Evolutionary conservation across 768 basidiomycete species (phyloP).

Genomic region (Lentinula guzmanii): DNA sequence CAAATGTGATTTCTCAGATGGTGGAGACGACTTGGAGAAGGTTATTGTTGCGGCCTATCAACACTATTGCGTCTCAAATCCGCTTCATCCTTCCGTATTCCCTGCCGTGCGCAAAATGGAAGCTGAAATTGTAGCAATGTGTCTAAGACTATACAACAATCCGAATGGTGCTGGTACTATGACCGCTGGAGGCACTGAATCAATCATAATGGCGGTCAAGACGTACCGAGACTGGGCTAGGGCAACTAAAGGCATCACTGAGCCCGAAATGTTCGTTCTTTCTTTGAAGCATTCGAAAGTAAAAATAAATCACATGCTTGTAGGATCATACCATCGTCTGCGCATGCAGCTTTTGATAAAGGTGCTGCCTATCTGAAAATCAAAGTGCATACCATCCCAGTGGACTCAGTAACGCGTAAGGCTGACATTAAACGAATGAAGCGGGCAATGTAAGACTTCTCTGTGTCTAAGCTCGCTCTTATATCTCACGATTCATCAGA

Average conservation of each 20-base stretch:
- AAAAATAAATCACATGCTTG: not conserved
- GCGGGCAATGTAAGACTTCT: conserved; percentile 73
- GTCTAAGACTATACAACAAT: conserved; percentile 77
- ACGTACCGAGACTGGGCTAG: conserved; percentile 92
- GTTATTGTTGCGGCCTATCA: conserved; percentile 78
- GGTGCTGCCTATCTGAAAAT: conserved; percentile 82
- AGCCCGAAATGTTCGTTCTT: conserved; percentile 77
- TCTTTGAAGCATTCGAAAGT: not conserved
- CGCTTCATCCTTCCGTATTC: conserved; percentile 90
- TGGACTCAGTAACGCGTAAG: conserved; percentile 70
- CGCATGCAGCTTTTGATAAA: conserved; percentile 95
- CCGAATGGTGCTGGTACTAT: conserved; percentile 86
- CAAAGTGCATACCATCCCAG: conserved; percentile 84
- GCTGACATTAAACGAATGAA: conserved; percentile 72
- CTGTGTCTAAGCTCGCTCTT: not conserved
- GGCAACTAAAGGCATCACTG: conserved; percentile 77
- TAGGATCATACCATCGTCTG: conserved; percentile 79
- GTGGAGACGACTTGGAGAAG: conserved; percentile 73
- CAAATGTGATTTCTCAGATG: conserved; percentile 41
- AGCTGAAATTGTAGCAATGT: conserved; percentile 88
- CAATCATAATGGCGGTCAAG: conserved; percentile 93
- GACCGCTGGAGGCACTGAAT: conserved; percentile 94
- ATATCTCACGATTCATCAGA: conserved; percentile 29
- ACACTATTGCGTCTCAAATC: conserved; percentile 82
- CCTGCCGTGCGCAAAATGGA: conserved; percentile 96